phyloP scores from a whole-genome alignment of 2,329 filamentous ascomycete species.

The Exophiala sp. region DNA sequence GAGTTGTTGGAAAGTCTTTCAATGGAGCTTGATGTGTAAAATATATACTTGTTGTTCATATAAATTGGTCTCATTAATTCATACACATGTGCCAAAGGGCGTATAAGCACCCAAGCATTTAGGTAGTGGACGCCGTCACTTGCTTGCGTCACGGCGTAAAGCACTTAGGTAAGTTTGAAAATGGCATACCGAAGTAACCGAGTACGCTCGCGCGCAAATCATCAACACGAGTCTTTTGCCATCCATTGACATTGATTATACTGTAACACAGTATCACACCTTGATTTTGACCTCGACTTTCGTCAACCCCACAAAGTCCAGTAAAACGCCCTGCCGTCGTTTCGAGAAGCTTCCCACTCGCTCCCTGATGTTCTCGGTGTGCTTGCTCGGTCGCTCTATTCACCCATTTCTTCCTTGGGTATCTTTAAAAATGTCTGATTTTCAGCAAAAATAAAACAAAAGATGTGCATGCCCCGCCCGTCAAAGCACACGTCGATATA shows the following conservation, averaged over 20 bases:
- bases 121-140: not conserved
- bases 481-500: not conserved
- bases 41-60: conserved; percentile 1
- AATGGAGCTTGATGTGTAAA: not conserved
- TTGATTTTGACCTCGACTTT: too few species aligned
- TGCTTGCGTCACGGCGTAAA: not conserved
- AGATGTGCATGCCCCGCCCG: too few species aligned
- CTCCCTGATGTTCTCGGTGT: too few species aligned
- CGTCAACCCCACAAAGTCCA: too few species aligned
- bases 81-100: conserved; percentile 13
- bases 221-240: not conserved
- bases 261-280: too few species aligned
- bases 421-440: too few species aligned
- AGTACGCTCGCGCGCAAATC: not conserved
- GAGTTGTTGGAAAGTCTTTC: not conserved
- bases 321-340: too few species aligned
- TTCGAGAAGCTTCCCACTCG: too few species aligned
- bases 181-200: not conserved
- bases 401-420: too few species aligned
- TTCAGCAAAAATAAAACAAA: too few species aligned
- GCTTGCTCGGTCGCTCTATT: too few species aligned
- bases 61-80: conserved; percentile 2
- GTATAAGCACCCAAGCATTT: not conserved
- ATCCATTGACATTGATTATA: too few species aligned
- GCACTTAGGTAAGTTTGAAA: not conserved